Base-by-base conservation (phyloP, 257 asterid species). In the Capsicum pubescens region DNA sequence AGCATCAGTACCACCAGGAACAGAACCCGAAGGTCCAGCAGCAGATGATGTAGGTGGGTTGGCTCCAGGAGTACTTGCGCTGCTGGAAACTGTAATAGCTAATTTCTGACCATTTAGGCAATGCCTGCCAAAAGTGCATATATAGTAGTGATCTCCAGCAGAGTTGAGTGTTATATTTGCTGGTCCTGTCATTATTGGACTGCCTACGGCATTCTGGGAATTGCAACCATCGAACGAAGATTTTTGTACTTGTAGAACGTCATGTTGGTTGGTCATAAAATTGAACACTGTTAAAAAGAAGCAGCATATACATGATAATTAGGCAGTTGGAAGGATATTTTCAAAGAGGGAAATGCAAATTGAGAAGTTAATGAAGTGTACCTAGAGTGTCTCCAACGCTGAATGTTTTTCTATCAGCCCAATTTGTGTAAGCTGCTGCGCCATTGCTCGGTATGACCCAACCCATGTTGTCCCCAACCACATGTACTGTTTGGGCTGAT, bases 41-140 rank as follows among this genome's bases (percentile, higher is more conserved):
- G 90, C 82, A n/a, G 76, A 10, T 2, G 85, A 1, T 2, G 87
- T 5, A 6, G 90, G 86, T 46, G 91, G 90, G 60, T 56, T 84
- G 77, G 90, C 74, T 1, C 86, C 85, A 6, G 92, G 86, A 14
- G 88, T 69, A 44, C 85, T 79, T 1, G 63, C 46, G 46, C 9
- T 26, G 84, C 36, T n/a, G 0, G 87, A 84, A 80, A 90, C 92
- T 0, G 86, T 83, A 4, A 90, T 74, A 46, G 88, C 83, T 0
- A 92, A 90, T 63, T 84, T 90, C 88, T 89, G 92, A 1, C 93
- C 94, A 1, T 7, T 3, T 32, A 8, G 60, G 80, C 95, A 92
- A 64, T 92, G 95, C 61, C 83, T 6, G 50, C 88, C 93, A 3
- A 91, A 0, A 9, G 90, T 86, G 88, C 92, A 92, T 54, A 92